Evolutionary conservation across 805 yeast species (phyloP).

Genomic region (Metschnikowia orientalis): DNA sequence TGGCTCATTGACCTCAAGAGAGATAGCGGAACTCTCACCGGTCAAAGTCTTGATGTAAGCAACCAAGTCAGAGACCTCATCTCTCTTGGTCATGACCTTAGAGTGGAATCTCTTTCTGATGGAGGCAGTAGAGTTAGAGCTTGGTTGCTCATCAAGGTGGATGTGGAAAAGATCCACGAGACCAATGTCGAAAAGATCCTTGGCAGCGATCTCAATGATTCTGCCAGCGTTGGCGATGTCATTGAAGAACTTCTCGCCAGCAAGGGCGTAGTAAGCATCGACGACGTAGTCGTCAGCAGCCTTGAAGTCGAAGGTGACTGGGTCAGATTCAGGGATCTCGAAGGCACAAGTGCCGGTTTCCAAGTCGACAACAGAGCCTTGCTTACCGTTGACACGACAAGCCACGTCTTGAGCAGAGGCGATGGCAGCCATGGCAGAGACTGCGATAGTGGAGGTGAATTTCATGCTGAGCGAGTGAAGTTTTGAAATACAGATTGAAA

Average conservation of each 20-base stretch:
- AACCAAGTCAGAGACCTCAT: conserved; percentile 23
- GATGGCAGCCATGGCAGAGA: conserved; percentile 18
- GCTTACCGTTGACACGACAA: conserved; percentile 33
- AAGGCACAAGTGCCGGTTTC: conserved; percentile 40
- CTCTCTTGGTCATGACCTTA: conserved; percentile 30
- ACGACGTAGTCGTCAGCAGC: conserved; percentile 29
- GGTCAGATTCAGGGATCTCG: conserved; percentile 27
- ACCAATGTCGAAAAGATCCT: conserved; percentile 21
- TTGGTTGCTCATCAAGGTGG: conserved; percentile 24
- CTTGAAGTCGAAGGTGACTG: conserved; percentile 24
- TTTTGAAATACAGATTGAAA: no score
- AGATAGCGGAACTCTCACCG: conserved; percentile 21
- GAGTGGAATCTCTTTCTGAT: conserved; percentile 34
- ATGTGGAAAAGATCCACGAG: conserved; percentile 27
- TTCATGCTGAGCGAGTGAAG: conserved; percentile 20
- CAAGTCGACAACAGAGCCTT: conserved; percentile 34
- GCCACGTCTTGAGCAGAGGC: conserved; percentile 33
- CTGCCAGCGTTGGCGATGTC: conserved; percentile 32
- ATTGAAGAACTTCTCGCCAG: conserved; percentile 26
- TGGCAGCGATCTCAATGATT: conserved; percentile 31
- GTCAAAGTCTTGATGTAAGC: conserved; percentile 21
- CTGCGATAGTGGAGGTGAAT: conserved; percentile 20
- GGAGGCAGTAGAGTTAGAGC: conserved; percentile 38
- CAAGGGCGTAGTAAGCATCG: conserved; percentile 32
- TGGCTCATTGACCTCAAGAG: conserved; percentile 9